These are phyloP conservation scores for Acacia pycnantha DNA, from an alignment of 331 rosid species.

Conservation along the genomic window DNA sequence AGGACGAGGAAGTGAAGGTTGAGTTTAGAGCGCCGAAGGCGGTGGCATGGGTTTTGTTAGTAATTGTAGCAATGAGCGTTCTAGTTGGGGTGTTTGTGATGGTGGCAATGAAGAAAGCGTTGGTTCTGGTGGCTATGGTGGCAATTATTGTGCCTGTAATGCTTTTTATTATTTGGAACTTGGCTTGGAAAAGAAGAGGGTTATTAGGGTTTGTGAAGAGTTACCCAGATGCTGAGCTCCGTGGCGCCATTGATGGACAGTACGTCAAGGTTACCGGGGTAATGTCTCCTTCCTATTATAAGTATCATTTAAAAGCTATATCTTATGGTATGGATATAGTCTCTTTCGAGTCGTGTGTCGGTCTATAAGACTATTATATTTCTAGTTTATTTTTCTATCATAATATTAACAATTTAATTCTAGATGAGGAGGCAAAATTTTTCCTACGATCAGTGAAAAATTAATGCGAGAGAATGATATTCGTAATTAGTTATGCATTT, in stretches of 20 bases:
- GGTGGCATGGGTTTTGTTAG: conserved; percentile 72
- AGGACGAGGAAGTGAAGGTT: conserved; percentile 62
- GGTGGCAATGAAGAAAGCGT: conserved; percentile 84
- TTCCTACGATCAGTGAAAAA: not conserved
- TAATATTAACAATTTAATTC: not conserved
- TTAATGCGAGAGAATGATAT: conserved; percentile 7
- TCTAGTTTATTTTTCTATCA: not conserved
- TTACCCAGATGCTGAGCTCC: conserved; percentile 86
- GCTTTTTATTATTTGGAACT: conserved; percentile 59
- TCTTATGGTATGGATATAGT: too few relatives aligned
- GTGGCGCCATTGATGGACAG: conserved; percentile 94
- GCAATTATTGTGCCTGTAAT: conserved; percentile 52
- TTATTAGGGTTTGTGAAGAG: conserved; percentile 70
- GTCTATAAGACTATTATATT: not conserved
- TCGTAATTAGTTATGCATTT: not conserved
- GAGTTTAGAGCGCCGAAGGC: conserved; percentile 69
- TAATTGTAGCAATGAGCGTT: conserved; percentile 65
- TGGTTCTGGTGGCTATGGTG: conserved; percentile 59
- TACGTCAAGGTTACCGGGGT: conserved; percentile 99
- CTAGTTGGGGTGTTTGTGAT: conserved; percentile 80
- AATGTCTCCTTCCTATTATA: conserved; percentile 20
- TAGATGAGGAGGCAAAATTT: not conserved
- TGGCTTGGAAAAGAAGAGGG: conserved; percentile 60
- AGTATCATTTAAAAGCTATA: too few relatives aligned
- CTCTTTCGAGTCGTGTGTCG: too few relatives aligned